Base-by-base conservation (phyloP, 2,329 filamentous ascomycete genomes). In the Aspergillus sp. region DNA sequence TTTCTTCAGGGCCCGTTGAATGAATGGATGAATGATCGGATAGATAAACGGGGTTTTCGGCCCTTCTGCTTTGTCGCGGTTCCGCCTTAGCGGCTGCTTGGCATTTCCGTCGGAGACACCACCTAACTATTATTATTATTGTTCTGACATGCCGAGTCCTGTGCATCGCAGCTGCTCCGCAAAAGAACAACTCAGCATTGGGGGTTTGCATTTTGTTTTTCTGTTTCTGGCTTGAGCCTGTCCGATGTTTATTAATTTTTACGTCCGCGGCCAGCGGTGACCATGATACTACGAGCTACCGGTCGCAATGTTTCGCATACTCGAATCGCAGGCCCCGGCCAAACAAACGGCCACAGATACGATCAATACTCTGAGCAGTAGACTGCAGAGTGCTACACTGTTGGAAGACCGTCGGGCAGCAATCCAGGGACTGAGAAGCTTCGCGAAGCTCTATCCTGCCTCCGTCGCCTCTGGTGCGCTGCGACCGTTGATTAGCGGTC, bases 321-420 rank as follows among this genome's bases (percentile, higher is more conserved):
- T 87, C 69, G 84, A 87, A 75, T 84, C 84, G 69, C 85, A 89
- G 78, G 90, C 92, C 72, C 95, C 95, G 69, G 92, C 92, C 73
- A 95, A 96, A 83, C 95, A 99, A 84, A 96, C 92, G 71, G 95
- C 94, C 68, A 90, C 91, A 72, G 92, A 96, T 74, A 97, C 95
- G 47, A 99, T 99, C 75, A 90, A 89, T 63, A 90, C 93, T 47
- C 83, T 98, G 61, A 96, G 92, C 77, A 89, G 88, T 70, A 90
- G 95, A 57, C 85, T 99, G 45, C 87, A 89, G 72, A 96, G 91
- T 66, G 92, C 93, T 49, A 97, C 92, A 1, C 84, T 99, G 16
- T 85, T 99, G 46, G 95, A 99, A 78, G 96, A 99, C 76, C 89
- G 96, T 56, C 88, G 95, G 63, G 93, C 92, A 57, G 93, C 95